Evolutionary conservation across 129 eudicot species (phyloP).

Genomic region (sunflower (Helianthus annuus)): HanXRQr2.0-SUNRISE NC_035441.2:128958015-128958514

Average conservation of each 20-base stretch:
- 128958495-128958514: slow-evolving; percentile 79
- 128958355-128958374: slow-evolving; percentile 92
- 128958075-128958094: not conserved
- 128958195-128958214: slow-evolving; percentile 16
- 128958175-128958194: slow-evolving; percentile 20
- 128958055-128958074: slow-evolving; percentile 4
- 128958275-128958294: slow-evolving; percentile 98
- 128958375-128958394: slow-evolving; percentile 96
- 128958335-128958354: slow-evolving; percentile 94
- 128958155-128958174: slow-evolving; percentile 16
- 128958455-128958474: slow-evolving; percentile 64
- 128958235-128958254: slow-evolving; percentile 90
- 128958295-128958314: slow-evolving; percentile 95
- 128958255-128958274: slow-evolving; percentile 77
- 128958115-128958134: slow-evolving; percentile 10
- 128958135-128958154: slow-evolving; percentile 5
- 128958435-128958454: slow-evolving; percentile 6
- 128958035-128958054: slow-evolving; percentile 21
- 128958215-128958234: slow-evolving; percentile 55
- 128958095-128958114: not conserved
- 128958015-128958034: slow-evolving; percentile 55
- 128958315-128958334: slow-evolving; percentile 95
- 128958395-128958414: slow-evolving; percentile 37
- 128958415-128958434: slow-evolving; percentile 20
- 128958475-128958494: slow-evolving; percentile 99